Evolutionary conservation across 148 eudicot species (phyloP), one percentile per base, ranked within the genome.

Genomic region (Chenopodium album): DNA sequence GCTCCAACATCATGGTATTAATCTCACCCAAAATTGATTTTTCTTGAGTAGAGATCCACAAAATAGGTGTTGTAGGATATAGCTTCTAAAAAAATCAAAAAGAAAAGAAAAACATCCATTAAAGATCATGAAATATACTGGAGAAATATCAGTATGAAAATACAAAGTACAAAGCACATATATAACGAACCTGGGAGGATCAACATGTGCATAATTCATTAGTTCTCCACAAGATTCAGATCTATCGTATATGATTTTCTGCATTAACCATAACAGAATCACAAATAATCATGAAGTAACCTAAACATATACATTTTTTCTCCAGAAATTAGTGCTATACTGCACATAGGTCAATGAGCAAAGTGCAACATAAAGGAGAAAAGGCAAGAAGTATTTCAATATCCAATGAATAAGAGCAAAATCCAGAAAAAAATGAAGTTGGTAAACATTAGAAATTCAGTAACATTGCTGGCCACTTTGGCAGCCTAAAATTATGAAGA

Each of bases 171-270:
- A 74, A 72, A 41, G 75, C 20, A 14, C 2, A 6, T 34, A 29
- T 20, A 75, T 60, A 47, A 47, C 78, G 76, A 52, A 84, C 86
- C 86, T 76, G 73, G 12, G 5, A 54, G 32, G 32, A 71, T 44
- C 46, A 54, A 50, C 10, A 16, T 29, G 81, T 26, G 22, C 34
- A 75, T 59, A 62, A 23, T 52, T 31, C 32, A 31, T 31, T 31
- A 31, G 1, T 31, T 48, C 74, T 73, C 23, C 60, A 71, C 63
- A 60, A 67, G 46, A 62, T 65, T 50, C 64, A 80, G 48, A 77
- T 63, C 64, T 84, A 67, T 50, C 80, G 65, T 76, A 62, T 76
- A 62, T 31, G 50, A 74, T 63, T 63, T 71, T 60, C 83, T 71
- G 83, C 69, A 80, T 14, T 71, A 13, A 64, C 19, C 22, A 63